These are phyloP conservation scores for Posidonia oceanica DNA, from an alignment of 116 monocot species.

Conservation along the genomic window DNA sequence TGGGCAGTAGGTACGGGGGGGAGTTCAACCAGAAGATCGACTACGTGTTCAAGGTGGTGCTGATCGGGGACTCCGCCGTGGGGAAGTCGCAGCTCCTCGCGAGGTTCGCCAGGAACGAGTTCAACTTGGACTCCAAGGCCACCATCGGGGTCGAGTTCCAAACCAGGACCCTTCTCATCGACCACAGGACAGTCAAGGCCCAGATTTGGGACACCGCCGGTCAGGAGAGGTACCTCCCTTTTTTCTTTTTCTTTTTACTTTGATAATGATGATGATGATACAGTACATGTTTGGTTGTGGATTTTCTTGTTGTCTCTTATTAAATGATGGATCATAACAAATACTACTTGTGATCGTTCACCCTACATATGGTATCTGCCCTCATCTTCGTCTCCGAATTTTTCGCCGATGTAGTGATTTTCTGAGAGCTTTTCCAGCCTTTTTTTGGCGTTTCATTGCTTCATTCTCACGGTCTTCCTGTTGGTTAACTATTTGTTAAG, in stretches of 20 bases:
- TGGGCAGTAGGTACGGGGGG: neutral
- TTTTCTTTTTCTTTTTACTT: neutral
- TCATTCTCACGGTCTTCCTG: too few relatives aligned
- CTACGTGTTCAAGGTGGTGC: constrained; percentile 85
- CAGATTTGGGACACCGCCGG: constrained; percentile 97
- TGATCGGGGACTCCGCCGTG: constrained; percentile 87
- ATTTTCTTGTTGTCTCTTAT: neutral
- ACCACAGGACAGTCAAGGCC: constrained; percentile 70
- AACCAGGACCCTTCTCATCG: constrained; percentile 47
- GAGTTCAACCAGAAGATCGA: constrained; percentile 40
- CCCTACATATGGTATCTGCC: too few relatives aligned
- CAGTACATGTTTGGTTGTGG: neutral
- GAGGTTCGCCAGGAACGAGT: constrained; percentile 62
- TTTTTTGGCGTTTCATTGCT: too few relatives aligned
- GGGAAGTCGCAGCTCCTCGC: constrained; percentile 87
- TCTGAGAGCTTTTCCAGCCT: too few relatives aligned
- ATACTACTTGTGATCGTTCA: too few relatives aligned
- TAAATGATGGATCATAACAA: too few relatives aligned
- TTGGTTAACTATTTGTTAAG: too few relatives aligned
- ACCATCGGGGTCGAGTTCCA: constrained; percentile 80
- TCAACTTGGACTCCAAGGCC: constrained; percentile 70
- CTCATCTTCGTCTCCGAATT: too few relatives aligned
- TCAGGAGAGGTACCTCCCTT: constrained; percentile 51
- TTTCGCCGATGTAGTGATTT: too few relatives aligned
- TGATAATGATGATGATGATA: too few relatives aligned